A percentile compares a stretch with the other conserved stretches of the same genome.
Evolutionary conservation across 2,329 filamentous ascomycete genomes (phyloP).

Genomic region (Pseudocercospora fuligena): DNA sequence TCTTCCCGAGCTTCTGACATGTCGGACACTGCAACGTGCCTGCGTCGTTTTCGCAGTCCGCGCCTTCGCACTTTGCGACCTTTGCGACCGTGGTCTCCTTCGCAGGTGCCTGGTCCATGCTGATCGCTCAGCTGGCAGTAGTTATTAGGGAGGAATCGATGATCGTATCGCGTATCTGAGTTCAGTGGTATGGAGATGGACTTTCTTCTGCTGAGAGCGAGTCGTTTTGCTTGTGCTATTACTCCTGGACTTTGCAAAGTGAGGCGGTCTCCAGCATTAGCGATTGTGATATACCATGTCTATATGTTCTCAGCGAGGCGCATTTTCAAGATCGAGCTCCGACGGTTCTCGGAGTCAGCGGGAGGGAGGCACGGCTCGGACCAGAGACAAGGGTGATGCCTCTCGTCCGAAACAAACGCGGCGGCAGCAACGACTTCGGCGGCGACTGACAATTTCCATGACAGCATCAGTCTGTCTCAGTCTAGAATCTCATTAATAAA

Average conservation of each 20-base stretch:
- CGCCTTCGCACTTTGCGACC: slow-evolving; percentile 76
- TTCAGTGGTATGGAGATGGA: not conserved
- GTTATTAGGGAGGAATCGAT: not conserved
- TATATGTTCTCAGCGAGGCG: not conserved
- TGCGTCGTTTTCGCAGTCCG: slow-evolving; percentile 85
- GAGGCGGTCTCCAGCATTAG: not conserved
- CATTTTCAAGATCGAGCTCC: slow-evolving; percentile 4
- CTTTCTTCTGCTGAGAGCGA: not conserved
- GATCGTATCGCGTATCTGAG: not conserved
- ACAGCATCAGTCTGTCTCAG: slow-evolving; percentile 11
- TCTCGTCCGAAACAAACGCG: not conserved
- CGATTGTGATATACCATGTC: not conserved
- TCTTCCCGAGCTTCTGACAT: slow-evolving; percentile 86
- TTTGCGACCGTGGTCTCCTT: slow-evolving; percentile 43
- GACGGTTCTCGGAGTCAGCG: not conserved
- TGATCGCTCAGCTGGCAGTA: not conserved
- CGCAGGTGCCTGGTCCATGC: slow-evolving; percentile 41
- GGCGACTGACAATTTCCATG: slow-evolving; percentile 14
- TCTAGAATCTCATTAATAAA: slow-evolving; percentile 12
- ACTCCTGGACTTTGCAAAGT: not conserved
- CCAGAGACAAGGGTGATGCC: not conserved
- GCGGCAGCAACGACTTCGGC: not conserved
- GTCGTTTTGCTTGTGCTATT: not conserved
- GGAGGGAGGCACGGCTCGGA: not conserved
- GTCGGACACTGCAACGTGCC: slow-evolving; percentile 90